Conservation (phyloP, 1,284 basidiomycete species). For the Anthracocystis walkeri region DNA sequence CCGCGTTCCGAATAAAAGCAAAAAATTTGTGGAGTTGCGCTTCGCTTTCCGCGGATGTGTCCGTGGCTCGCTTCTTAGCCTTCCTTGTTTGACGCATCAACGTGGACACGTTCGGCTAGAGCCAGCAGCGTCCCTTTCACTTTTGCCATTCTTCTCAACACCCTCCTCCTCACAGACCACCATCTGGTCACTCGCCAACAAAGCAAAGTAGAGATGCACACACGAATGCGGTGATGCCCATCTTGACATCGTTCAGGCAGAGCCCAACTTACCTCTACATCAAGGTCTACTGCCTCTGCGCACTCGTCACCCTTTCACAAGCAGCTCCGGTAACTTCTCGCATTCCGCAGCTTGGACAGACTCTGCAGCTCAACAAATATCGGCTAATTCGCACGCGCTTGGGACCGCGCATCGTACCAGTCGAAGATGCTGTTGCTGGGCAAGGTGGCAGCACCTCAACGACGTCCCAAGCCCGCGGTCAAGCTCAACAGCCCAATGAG, state of each 20-base stretch:
- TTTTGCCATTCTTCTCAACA: neutral
- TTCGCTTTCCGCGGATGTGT: slow-evolving; percentile 14
- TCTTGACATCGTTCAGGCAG: slow-evolving; percentile 53
- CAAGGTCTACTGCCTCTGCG: slow-evolving; percentile 63
- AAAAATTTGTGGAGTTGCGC: slow-evolving; percentile 3
- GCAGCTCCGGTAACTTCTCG: slow-evolving; percentile 61
- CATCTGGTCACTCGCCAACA: neutral
- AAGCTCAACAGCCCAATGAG: slow-evolving; percentile 4
- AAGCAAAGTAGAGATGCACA: slow-evolving; percentile 9
- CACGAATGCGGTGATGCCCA: slow-evolving; percentile 41
- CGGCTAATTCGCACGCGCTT: slow-evolving; percentile 33
- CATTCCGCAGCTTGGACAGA: slow-evolving; percentile 42
- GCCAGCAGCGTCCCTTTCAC: too few relatives aligned
- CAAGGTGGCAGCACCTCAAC: neutral
- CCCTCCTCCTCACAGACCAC: neutral
- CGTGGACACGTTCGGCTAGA: slow-evolving; percentile 13
- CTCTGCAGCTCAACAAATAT: slow-evolving; percentile 37
- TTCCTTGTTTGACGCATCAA: slow-evolving; percentile 5
- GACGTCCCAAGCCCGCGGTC: neutral
- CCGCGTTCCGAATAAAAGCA: slow-evolving; percentile 1
- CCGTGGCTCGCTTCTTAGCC: neutral
- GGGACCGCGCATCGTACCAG: slow-evolving; percentile 35
- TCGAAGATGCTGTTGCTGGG: slow-evolving; percentile 19
- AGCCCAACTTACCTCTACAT: slow-evolving; percentile 64
- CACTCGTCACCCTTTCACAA: slow-evolving; percentile 63